A percentile compares a stretch with the other conserved stretches of the same genome.
These are phyloP conservation scores for Cokeromyces recurvatus DNA, from an alignment of 371 early-diverging fungal genomes.

Conservation along the genomic window DNA sequence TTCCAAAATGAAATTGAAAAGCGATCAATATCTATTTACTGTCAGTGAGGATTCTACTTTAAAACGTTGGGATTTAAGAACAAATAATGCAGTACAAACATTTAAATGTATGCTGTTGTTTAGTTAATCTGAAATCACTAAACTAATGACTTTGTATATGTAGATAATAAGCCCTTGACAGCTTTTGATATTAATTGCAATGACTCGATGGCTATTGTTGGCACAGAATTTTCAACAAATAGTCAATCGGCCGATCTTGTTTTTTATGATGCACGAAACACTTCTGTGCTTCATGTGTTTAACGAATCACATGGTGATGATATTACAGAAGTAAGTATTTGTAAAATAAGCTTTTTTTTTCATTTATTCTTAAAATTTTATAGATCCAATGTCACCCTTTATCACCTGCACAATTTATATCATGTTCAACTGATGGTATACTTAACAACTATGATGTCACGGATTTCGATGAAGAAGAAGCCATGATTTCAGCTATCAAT, in stretches of 20 bases:
- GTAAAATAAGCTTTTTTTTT: not conserved
- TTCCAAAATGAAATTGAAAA: slow-evolving; percentile 56
- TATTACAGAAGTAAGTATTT: slow-evolving; percentile 58
- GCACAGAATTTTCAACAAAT: slow-evolving; percentile 58
- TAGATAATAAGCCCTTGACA: slow-evolving; percentile 52
- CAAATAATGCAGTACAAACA: slow-evolving; percentile 42
- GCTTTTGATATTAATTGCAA: slow-evolving; percentile 67
- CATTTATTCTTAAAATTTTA: not conserved
- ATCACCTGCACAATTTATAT: slow-evolving; percentile 51
- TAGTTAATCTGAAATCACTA: too few relatives aligned
- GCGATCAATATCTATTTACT: slow-evolving; percentile 59
- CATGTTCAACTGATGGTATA: slow-evolving; percentile 75
- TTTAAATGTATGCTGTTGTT: slow-evolving; percentile 61
- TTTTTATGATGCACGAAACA: slow-evolving; percentile 68
- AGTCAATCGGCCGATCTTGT: slow-evolving; percentile 59
- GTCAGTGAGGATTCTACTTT: slow-evolving; percentile 59
- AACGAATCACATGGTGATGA: slow-evolving; percentile 88
- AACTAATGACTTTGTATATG: not conserved
- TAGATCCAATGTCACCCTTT: slow-evolving; percentile 79
- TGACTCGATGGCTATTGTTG: slow-evolving; percentile 65
- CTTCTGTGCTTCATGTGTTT: slow-evolving; percentile 51
- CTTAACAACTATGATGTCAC: slow-evolving; percentile 68
- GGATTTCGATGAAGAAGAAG: slow-evolving; percentile 86
- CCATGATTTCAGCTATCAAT: slow-evolving; percentile 76
- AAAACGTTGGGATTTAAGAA: slow-evolving; percentile 70